Evolutionary conservation across 257 asterid species (phyloP).

Genomic region (Capsicum pubescens): DNA sequence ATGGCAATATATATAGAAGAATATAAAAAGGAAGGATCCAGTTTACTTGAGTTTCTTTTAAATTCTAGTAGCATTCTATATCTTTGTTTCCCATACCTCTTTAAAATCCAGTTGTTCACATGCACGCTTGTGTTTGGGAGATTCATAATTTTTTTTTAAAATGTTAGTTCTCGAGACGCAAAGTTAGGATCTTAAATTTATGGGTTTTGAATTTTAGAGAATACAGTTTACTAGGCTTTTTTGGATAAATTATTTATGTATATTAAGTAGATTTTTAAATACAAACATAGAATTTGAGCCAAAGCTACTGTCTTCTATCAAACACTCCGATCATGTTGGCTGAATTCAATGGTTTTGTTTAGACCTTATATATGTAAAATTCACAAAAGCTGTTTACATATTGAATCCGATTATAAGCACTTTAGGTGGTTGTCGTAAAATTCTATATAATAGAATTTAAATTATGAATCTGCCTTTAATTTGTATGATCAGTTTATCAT

Average conservation of each 20-base stretch:
- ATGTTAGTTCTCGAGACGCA: too few relatives aligned
- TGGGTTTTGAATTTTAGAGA: too few relatives aligned
- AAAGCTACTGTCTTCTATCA: too few relatives aligned
- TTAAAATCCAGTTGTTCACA: constrained; percentile 4
- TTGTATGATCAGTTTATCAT: neutral
- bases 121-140: neutral
- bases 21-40: neutral
- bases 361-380: neutral
- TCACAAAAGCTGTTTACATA: neutral
- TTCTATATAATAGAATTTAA: neutral
- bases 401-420: neutral
- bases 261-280: too few relatives aligned
- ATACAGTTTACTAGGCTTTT: too few relatives aligned
- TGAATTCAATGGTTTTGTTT: neutral
- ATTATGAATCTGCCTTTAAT: neutral
- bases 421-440: neutral
- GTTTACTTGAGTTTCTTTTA: neutral
- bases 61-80: neutral
- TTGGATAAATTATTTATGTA: too few relatives aligned
- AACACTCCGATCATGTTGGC: too few relatives aligned
- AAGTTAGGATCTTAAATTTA: too few relatives aligned
- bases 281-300: too few relatives aligned
- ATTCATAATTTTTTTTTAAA: neutral
- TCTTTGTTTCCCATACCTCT: constrained; percentile 18
- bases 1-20: constrained; percentile 2